Conservation (phyloP, 2,329 filamentous ascomycete genomes). For the Graphilbum ipis-grandicollis region DNA sequence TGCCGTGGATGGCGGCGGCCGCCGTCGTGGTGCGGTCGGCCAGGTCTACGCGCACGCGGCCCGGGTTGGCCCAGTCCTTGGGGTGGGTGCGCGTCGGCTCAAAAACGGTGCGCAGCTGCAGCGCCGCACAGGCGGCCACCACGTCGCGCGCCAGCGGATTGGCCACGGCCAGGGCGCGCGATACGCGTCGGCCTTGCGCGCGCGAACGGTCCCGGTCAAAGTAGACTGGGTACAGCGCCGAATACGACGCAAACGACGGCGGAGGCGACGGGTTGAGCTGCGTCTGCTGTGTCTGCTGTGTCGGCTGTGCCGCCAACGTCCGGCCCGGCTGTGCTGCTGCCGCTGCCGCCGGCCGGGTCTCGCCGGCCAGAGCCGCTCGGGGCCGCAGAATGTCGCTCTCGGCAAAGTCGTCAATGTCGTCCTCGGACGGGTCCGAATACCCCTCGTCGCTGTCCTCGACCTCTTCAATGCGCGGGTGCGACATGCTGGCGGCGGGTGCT, state of each 20-base stretch:
- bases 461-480: slow-evolving; percentile 81
- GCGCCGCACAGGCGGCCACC: slow-evolving; percentile 60
- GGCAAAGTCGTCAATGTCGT: slow-evolving; percentile 53
- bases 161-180: slow-evolving; percentile 50
- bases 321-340: too few species aligned
- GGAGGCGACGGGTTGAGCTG: too few species aligned
- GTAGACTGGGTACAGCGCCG: slow-evolving; percentile 90
- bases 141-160: slow-evolving; percentile 86
- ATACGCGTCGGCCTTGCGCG: slow-evolving; percentile 66
- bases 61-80: slow-evolving; percentile 95
- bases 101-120: slow-evolving; percentile 59
- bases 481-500: slow-evolving; percentile 33
- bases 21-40: slow-evolving; percentile 9
- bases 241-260: slow-evolving; percentile 53
- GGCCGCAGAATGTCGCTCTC: slow-evolving; percentile 39
- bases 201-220: slow-evolving; percentile 66
- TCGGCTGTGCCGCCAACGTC: slow-evolving; percentile 12
- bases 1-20: slow-evolving; percentile 45
- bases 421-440: slow-evolving; percentile 70
- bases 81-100: slow-evolving; percentile 88
- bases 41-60: slow-evolving; percentile 65
- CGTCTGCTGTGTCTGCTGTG: slow-evolving; percentile 16
- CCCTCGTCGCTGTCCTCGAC: slow-evolving; percentile 65
- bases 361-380: too few species aligned
- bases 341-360: too few species aligned